Base-by-base conservation (phyloP, 1,284 basidiomycete species). In the Tremellales sp. region DNA sequence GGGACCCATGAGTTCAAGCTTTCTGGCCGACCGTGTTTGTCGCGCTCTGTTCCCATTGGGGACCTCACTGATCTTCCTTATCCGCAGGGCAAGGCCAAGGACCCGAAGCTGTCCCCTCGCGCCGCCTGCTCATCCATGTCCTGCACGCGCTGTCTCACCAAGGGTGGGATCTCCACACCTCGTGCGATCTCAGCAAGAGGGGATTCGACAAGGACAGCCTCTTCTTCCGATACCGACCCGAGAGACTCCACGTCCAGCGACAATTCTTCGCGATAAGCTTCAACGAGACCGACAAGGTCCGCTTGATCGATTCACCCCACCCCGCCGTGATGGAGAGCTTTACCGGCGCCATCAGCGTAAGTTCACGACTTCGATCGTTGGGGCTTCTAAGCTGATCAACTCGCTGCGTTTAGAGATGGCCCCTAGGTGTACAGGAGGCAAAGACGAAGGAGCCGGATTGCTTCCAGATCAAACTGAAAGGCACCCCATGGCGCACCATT, bases 261-360 rank as follows among this genome's bases (percentile, higher is more conserved):
- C 56, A 51, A 28, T 62, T 64, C 54, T 71, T 69, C 47, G 31
- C 55, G 12, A 45, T 71, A 3, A 52, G 53, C 5, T 68, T 71
- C 50, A 66, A 69, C 43, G 62, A 66, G 48, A 43, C 29, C 5
- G 67, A 71, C 43, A 69, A 68, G 58, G 53, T 71, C 21, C 55
- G 68, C n/a, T 45, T 71, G 16, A 69, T 71, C 16, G 68, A 71
- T 46, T 45, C 59, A 28, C 67, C 68, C 2, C 54, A 58, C 40
- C 53, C 49, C 3, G 33, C 28, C 9, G 47, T 61, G 13, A 56
- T 48, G 41, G 32, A 56, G 21, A 60, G 61, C 4, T 68, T 71
- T 33, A 45, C 57, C 6, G 32, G 40, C 14, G 60, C 61, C 33
- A 49, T 67, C 4, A 34, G 44, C 14, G 66, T 70, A 50, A 55